Conservation (phyloP, 75 land plant species). For the Pseudotsuga menziesii region DNA sequence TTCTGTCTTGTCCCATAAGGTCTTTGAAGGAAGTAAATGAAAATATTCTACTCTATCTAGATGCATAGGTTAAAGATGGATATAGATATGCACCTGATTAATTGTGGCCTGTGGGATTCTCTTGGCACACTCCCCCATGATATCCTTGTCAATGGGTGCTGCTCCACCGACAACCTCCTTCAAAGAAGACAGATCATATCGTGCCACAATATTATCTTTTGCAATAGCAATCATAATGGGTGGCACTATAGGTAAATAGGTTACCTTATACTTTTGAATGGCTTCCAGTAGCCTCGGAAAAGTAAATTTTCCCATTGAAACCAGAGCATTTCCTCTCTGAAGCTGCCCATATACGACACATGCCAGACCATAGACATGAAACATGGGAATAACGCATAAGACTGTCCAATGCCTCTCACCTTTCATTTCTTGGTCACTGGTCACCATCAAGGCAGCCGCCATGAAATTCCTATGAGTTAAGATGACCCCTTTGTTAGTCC, state of each 20-base stretch:
- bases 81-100: conserved; percentile 33
- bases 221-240: conserved; percentile 66
- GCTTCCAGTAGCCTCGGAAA: conserved; percentile 32
- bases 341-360: conserved; percentile 41
- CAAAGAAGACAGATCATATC: conserved; percentile 64
- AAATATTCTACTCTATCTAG: conserved; percentile 27
- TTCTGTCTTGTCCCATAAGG: no score
- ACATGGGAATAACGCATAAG: conserved; percentile 70
- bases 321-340: conserved; percentile 50
- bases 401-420: conserved; percentile 31
- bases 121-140: conserved; percentile 52
- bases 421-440: conserved; percentile 23
- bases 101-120: conserved; percentile 24
- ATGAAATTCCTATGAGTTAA: conserved; percentile 70
- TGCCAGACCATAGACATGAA: conserved; percentile 71
- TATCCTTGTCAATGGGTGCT: conserved; percentile 78
- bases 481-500: conserved; percentile 72
- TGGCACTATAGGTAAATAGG: conserved; percentile 63
- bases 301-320: conserved; percentile 56
- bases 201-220: conserved; percentile 39
- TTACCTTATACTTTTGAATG: conserved; percentile 50
- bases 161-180: conserved; percentile 54
- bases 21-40: conserved; percentile 12
- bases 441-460: conserved; percentile 30
- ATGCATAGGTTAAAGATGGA: no score